Evolutionary conservation across 768 basidiomycete species (phyloP).

Genomic region (Boletus vermiculosoides): DNA sequence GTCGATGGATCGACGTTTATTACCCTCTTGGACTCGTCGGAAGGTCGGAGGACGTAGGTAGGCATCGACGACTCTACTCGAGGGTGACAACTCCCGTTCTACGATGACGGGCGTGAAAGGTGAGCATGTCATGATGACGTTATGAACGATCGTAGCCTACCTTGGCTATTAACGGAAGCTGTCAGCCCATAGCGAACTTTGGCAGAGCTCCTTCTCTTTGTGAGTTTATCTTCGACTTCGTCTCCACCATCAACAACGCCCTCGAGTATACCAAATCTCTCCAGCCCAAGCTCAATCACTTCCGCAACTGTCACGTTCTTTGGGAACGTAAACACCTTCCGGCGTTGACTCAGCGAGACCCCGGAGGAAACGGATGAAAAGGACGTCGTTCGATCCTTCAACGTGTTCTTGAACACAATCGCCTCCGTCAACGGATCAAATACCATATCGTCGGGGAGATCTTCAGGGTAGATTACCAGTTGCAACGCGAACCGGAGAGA

Average conservation of each 20-base stretch:
- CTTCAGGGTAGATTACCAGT: conserved; percentile 81
- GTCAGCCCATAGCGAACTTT: conserved; percentile 83
- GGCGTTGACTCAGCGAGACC: conserved; percentile 59
- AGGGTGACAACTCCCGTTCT: conserved; percentile 80
- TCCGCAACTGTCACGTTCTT: conserved; percentile 96
- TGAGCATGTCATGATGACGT: conserved; percentile 5
- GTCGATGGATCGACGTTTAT: conserved; percentile 86
- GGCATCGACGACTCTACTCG: conserved; percentile 83
- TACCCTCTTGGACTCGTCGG: conserved; percentile 52
- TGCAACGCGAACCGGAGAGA: conserved; percentile 84
- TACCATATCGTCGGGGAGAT: conserved; percentile 91
- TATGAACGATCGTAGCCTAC: conserved; percentile 38
- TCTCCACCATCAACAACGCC: conserved; percentile 99
- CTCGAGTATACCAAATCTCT: conserved; percentile 91
- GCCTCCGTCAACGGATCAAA: conserved; percentile 94
- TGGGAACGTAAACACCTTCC: conserved; percentile 88
- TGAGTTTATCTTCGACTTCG: conserved; percentile 91
- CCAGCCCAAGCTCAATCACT: conserved; percentile 89
- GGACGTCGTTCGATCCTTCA: conserved; percentile 53
- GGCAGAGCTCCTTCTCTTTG: conserved; percentile 72
- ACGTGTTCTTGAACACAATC: conserved; percentile 80
- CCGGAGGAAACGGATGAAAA: conserved; percentile 46
- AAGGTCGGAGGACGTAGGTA: conserved; percentile 73
- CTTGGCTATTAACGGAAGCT: conserved; percentile 57
- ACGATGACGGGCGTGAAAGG: conserved; percentile 10